A percentile compares a stretch with the other conserved stretches of the same genome.
phyloP scores from a whole-genome alignment of 1,284 basidiomycete genomes.

The Sphaerobolus stellatus region DNA sequence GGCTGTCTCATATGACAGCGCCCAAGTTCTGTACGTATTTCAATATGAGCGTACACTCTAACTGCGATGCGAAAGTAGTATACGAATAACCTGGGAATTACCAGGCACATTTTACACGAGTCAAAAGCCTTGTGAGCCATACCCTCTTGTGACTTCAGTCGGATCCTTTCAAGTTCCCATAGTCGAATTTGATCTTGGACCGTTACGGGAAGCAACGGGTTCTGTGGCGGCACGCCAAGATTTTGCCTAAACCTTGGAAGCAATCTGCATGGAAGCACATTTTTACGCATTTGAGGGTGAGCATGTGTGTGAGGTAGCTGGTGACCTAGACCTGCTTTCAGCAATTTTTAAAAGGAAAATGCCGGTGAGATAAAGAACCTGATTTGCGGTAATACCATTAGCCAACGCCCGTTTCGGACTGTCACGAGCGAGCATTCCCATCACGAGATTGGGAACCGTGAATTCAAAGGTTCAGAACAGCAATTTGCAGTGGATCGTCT shows the following conservation, averaged over 20 bases:
- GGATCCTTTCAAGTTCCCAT: slow-evolving; percentile 96
- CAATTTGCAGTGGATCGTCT: slow-evolving; percentile 96
- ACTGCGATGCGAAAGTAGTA: slow-evolving; percentile 81
- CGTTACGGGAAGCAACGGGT: slow-evolving; percentile 89
- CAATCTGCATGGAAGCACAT: slow-evolving; percentile 47
- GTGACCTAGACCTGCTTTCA: slow-evolving; percentile 71
- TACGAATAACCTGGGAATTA: slow-evolving; percentile 73
- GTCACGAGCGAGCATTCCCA: slow-evolving; percentile 92
- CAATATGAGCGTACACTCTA: slow-evolving; percentile 85
- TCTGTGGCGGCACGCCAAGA: slow-evolving; percentile 42
- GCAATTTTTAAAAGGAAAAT: not conserved
- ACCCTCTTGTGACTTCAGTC: slow-evolving; percentile 87
- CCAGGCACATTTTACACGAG: not conserved
- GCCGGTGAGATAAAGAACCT: slow-evolving; percentile 52
- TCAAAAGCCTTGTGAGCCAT: slow-evolving; percentile 15
- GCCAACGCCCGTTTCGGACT: slow-evolving; percentile 92
- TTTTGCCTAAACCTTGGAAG: slow-evolving; percentile 6
- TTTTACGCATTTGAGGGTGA: slow-evolving; percentile 96
- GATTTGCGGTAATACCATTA: slow-evolving; percentile 95
- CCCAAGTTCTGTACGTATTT: slow-evolving; percentile 83
- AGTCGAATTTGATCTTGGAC: slow-evolving; percentile 98
- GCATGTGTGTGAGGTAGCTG: slow-evolving; percentile 93
- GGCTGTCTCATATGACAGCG: slow-evolving; percentile 78
- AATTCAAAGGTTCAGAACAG: slow-evolving; percentile 95
- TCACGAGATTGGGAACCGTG: slow-evolving; percentile 94